Evolutionary conservation across 2,329 filamentous ascomycete species (phyloP).

Genomic region (Colletotrichum sublineola): DNA sequence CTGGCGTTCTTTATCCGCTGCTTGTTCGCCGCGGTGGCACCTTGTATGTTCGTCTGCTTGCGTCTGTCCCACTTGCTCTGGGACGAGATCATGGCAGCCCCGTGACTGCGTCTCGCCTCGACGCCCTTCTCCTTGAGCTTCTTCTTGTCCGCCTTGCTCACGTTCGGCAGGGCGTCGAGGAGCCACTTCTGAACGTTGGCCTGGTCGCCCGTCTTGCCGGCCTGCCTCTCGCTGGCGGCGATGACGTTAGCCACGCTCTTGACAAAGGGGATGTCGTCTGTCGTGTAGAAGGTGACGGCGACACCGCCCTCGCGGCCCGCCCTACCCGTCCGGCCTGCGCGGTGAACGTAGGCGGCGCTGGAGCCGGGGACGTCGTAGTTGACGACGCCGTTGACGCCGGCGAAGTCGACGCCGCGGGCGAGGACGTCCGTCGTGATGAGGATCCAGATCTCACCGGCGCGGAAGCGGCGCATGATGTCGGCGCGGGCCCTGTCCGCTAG

Average conservation of each 20-base stretch:
- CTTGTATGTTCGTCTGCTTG: slow-evolving; percentile 75
- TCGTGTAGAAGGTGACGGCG: slow-evolving; percentile 94
- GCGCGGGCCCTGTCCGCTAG: slow-evolving; percentile 82
- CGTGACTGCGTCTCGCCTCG: slow-evolving; percentile 70
- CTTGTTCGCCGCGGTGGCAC: slow-evolving; percentile 73
- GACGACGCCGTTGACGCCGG: slow-evolving; percentile 93
- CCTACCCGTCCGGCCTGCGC: slow-evolving; percentile 89
- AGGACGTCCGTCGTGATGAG: slow-evolving; percentile 96
- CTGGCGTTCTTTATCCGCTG: slow-evolving; percentile 58
- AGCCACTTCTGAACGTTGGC: slow-evolving; percentile 85
- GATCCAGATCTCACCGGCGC: slow-evolving; percentile 94
- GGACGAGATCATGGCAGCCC: slow-evolving; percentile 79
- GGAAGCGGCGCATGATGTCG: slow-evolving; percentile 88
- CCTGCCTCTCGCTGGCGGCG: slow-evolving; percentile 81
- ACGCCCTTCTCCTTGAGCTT: slow-evolving; percentile 86
- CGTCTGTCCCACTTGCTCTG: slow-evolving; percentile 82
- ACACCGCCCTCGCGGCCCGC: slow-evolving; percentile 90
- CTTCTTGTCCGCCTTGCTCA: slow-evolving; percentile 87
- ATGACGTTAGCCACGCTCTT: slow-evolving; percentile 96
- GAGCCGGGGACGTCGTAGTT: slow-evolving; percentile 98
- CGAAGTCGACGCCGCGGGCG: slow-evolving; percentile 93
- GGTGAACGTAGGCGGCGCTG: slow-evolving; percentile 90
- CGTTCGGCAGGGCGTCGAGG: slow-evolving; percentile 85
- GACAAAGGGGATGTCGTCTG: slow-evolving; percentile 90
- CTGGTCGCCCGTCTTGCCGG: slow-evolving; percentile 64